Evolutionary conservation across 1,284 basidiomycete genomes (phyloP), one percentile per base, ranked within the genome.

Genomic region (Austroboletus novae-zelandiae): DNA sequence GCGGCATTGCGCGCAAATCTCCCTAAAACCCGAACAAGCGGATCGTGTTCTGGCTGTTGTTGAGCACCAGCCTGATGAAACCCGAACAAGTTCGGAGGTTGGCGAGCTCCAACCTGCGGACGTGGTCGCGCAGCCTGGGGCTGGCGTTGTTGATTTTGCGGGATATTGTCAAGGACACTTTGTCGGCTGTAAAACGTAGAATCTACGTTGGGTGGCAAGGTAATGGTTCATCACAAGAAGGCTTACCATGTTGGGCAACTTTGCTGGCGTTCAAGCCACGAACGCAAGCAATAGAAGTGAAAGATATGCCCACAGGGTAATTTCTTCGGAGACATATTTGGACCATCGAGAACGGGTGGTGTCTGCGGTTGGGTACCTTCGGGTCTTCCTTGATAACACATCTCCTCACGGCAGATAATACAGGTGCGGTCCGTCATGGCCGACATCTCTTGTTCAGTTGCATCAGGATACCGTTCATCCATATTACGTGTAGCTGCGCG

Each of bases 361-460:
- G 60, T 58, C 44, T 61, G 64, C 32, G 58, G 57, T 45, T 69
- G 70, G 37, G 57, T 61, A 42, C 70, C 66, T 47, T 58, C 52
- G 27, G 67, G 67, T 18, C 71, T 68, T 36, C 60, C 68, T 44
- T 71, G 71, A 17, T 77, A 67, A 34, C 81, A 70, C 93, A 99
- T 95, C 66, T 99, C 96, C 71, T 99, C 96, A n/a, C 97, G 81
- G 65, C 97, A 98, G 59, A 99, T 98, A 64, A 99, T 98, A 66
- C 97, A 99, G 3, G 94, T 98, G 51, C 81, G 82, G 71, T 99
- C 97, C 45, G 81, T 86, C 77, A 89, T 84, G 9, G 76, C 74
- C 27, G 78, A 71, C 69, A 99, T 75, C 68, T 99, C 96, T 51
- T 85, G 89, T 52, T 82, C 79, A 1, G 90, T 91, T n/a, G 94